Percentiles rank a stretch among this genome's conserved stretches.
Evolutionary conservation across 768 basidiomycete genomes (phyloP).

Genomic region (Rhodotorula babjevae): DNA sequence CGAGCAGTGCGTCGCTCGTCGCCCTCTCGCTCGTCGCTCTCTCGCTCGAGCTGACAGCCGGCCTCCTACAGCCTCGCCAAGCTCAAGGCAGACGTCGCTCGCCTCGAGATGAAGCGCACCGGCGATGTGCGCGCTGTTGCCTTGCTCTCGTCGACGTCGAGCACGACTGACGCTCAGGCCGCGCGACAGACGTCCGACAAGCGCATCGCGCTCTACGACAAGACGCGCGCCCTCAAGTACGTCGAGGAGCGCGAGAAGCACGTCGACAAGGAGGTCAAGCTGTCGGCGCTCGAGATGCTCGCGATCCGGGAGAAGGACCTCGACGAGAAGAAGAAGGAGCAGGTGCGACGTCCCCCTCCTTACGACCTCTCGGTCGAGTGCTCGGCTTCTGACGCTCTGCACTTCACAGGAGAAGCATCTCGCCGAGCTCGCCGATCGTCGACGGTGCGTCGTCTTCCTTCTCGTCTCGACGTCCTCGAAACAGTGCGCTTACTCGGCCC

Average conservation of each 20-base stretch:
- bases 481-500: background rate
- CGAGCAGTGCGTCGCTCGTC: background rate
- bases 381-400: background rate
- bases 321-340: slow-evolving; percentile 4
- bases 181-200: background rate
- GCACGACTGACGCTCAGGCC: background rate
- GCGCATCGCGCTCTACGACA: background rate
- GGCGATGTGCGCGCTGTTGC: background rate
- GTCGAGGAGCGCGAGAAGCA: background rate
- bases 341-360: background rate
- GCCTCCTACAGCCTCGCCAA: background rate
- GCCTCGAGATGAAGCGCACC: slow-evolving; percentile 2
- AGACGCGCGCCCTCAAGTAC: background rate
- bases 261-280: background rate
- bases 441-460: background rate
- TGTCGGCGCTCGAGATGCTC: slow-evolving; percentile 16
- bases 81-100: slow-evolving; percentile 18
- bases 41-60: background rate
- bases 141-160: background rate
- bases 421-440: background rate
- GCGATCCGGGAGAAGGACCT: slow-evolving; percentile 7
- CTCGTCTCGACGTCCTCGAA: too few relatives aligned
- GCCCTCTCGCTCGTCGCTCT: background rate
- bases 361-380: too few relatives aligned
- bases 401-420: background rate